Percentiles rank a stretch among this genome's conserved stretches.
phyloP scores from a whole-genome alignment of 73 alveolate species.

The Symbiodinium natans region DNA sequence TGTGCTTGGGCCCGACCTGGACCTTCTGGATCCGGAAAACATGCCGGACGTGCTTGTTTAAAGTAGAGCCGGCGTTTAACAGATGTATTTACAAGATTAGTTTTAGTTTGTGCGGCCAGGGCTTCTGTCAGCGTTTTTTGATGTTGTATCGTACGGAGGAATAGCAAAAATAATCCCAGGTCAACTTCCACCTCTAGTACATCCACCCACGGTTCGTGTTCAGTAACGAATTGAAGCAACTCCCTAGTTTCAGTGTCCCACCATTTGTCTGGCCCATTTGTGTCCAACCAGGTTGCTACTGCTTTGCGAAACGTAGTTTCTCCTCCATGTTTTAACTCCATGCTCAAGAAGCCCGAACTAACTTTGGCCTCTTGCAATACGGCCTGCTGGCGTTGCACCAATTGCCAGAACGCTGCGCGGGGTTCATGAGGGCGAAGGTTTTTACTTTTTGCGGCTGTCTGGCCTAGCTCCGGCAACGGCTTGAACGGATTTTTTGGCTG shows the following conservation, averaged over 20 bases:
- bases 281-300: not conserved
- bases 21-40: not conserved
- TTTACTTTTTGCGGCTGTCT: not conserved
- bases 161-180: not conserved
- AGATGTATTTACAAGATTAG: not conserved
- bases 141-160: not conserved
- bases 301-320: not conserved
- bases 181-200: not conserved
- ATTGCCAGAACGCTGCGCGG: not conserved
- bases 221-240: too few relatives aligned
- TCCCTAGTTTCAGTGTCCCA: too few relatives aligned
- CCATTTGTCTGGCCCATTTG: too few relatives aligned
- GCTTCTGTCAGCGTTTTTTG: too few relatives aligned
- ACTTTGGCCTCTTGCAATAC: too few relatives aligned
- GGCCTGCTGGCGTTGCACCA: too few relatives aligned
- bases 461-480: not conserved
- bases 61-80: not conserved
- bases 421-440: not conserved
- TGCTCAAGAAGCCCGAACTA: too few relatives aligned
- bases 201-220: too few relatives aligned
- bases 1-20: not conserved
- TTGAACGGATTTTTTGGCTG: not conserved
- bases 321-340: not conserved
- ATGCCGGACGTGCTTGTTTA: not conserved
- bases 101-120: not conserved